Percentiles rank a stretch among this genome's conserved stretches.
Evolutionary conservation across 1,284 basidiomycete genomes (phyloP).

Genomic region (Tremellales sp.): DNA sequence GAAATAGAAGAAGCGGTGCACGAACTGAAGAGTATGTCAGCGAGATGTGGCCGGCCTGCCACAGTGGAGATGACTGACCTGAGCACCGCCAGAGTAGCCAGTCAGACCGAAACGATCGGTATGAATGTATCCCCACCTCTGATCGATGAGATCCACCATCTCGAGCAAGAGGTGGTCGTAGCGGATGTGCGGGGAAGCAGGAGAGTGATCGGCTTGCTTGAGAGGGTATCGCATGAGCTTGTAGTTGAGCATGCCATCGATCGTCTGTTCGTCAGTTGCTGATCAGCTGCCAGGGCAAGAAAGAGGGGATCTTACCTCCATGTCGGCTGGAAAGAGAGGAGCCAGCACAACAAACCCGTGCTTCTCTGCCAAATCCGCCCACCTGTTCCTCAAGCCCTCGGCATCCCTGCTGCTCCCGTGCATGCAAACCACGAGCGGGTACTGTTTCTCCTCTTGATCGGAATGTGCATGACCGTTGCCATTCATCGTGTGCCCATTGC

Average conservation of each 20-base stretch:
- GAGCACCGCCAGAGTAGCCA: conserved; percentile 18
- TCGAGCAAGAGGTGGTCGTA: conserved; percentile 15
- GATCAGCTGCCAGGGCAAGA: neutral
- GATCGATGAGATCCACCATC: conserved; percentile 12
- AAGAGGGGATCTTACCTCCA: conserved; percentile 3
- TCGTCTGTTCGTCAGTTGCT: conserved; percentile 7
- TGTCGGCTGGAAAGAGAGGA: conserved; percentile 13
- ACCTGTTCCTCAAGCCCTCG: conserved; percentile 10
- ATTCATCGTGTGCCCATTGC: too few species aligned
- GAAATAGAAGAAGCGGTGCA: conserved; percentile 22
- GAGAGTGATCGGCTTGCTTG: neutral
- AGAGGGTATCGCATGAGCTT: conserved; percentile 6
- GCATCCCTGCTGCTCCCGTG: conserved; percentile 15
- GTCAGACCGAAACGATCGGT: conserved; percentile 10
- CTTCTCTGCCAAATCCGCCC: conserved; percentile 9
- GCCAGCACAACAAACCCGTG: conserved; percentile 12
- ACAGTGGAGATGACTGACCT: neutral
- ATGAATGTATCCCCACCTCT: conserved; percentile 16
- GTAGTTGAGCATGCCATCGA: conserved; percentile 18
- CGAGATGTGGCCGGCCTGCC: neutral
- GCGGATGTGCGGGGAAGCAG: neutral
- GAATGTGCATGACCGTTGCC: neutral
- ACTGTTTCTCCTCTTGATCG: neutral
- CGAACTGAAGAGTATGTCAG: conserved; percentile 13
- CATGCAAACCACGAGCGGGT: conserved; percentile 12